Evolutionary conservation across 2,329 filamentous ascomycete species (phyloP), one percentile per base, ranked within the genome.

Genomic region (Trichoderma sp.): DNA sequence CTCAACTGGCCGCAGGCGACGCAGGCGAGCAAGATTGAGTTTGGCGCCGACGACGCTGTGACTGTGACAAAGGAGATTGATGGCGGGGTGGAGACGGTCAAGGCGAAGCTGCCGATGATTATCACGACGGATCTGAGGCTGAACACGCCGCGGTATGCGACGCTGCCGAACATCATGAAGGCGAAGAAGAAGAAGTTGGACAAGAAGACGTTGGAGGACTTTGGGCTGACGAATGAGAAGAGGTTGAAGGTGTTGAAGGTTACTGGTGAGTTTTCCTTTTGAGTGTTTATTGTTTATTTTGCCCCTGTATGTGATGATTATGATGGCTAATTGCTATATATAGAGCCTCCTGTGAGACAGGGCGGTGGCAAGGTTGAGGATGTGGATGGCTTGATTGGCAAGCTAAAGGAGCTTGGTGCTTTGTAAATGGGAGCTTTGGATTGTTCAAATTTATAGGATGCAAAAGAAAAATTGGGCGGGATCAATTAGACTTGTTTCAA

Each of bases 131-230:
- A 99, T 84, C 81, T 99, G 82, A 85, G 96, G 64, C 83, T 99
- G 79, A 99, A 99, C 78, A 93, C 96, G 87, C 96, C 96, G 70
- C 86, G 96, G 72, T 99, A 97, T 80, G 96, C 95, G 26, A 97
- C 89, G 81, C 81, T 99, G 87, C 95, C 94, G 61, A 98, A 98
- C 79, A 98, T 99, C 73, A 99, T 99, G 96, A 99, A 98, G 90
- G 96, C 96, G 65, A 99, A 99, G 91, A 99, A 98, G 92, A 99
- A 99, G 91, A 92, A 92, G 77, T 78, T 99, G 75, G 93, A 96
- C 76, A 98, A 97, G 91, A 91, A 93, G 86, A 93, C 87, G 73
- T 80, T 97, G 79, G 86, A 84, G 68, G 96, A 99, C 78, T 91
- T 92, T 79, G 93, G 92, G 2, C 82, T 97, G 54, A 90, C 94